Evolutionary conservation across 495 filamentous ascomycete species (phyloP), one percentile per base, ranked within the genome.

Genomic region (Hypoxylon subgilvum): DNA sequence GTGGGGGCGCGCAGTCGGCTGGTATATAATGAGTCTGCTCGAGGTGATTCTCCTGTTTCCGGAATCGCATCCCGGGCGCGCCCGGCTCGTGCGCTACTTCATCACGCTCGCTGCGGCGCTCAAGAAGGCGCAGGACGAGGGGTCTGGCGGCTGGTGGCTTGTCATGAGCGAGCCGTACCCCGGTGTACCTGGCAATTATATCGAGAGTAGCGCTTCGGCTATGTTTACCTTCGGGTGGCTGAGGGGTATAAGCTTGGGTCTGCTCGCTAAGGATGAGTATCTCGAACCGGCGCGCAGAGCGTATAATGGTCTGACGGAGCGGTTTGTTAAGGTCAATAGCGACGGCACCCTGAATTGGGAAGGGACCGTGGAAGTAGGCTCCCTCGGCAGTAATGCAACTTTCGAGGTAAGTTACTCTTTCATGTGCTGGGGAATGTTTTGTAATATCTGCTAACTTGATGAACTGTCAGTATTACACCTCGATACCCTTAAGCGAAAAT

Each of bases 91-190:
- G 7, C 46, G 30, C 1, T 79, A 79, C 44, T 76, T 81, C 27
- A 36, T 62, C 3, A 68, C 74, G 4, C 69, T 79, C 3, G 74
- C 79, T 7, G 56, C 63, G 6, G 77, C 72, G 1, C 52, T 85
- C 0, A 69, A 74, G 47, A 64, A 54, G 21, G 73, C 74, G 13
- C 78, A 78, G 42, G 81, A 85, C 34, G 49, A 55, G 2, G 49
- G 54, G 12, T 76, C 73, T 1, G 79, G 81, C 1, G 79, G 78
- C n/a, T 86, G 84, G 84, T 87, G 83, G 83, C 66, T 84, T 21
- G 73, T 84, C 12, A 80, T 86, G 79, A 74, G 72, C 35, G 67
- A 72, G 41, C 56, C 57, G 14, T 69, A 69, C 31, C 72, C 76
- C 0, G 77, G 76, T 0, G 63, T 59, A 4, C 45, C 74, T 43